Evolutionary conservation across 2,329 filamentous ascomycete genomes (phyloP).

Genomic region (Claviceps sp.): DNA sequence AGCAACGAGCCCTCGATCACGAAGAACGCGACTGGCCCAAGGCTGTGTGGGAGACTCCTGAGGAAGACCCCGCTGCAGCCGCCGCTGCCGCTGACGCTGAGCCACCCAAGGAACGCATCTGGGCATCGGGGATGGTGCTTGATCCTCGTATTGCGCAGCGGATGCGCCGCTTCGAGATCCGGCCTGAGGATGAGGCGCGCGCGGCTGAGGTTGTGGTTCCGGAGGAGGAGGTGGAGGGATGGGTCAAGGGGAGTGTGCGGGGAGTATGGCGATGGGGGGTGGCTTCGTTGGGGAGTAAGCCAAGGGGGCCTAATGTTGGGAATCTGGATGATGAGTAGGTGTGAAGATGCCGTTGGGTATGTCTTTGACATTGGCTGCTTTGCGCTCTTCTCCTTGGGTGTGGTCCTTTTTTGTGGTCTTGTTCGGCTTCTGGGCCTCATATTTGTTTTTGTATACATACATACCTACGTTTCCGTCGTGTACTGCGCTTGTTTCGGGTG

Average conservation of each 20-base stretch:
- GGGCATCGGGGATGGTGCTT: constrained; percentile 60
- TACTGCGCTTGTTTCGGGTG: too few relatives aligned
- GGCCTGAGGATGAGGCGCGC: constrained; percentile 54
- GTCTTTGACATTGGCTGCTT: neutral
- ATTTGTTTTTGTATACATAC: too few relatives aligned
- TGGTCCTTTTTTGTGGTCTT: neutral
- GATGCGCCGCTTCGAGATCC: constrained; percentile 69
- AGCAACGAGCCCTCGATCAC: constrained; percentile 44
- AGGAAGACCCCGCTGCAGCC: constrained; percentile 23
- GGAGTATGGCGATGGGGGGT: constrained; percentile 38
- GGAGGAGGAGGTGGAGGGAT: constrained; percentile 57
- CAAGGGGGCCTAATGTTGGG: constrained; percentile 27
- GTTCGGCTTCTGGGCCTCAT: too few relatives aligned
- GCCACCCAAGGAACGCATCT: constrained; percentile 53
- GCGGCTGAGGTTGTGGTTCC: constrained; percentile 49
- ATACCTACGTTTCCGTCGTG: too few relatives aligned
- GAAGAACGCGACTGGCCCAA: constrained; percentile 82
- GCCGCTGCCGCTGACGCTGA: constrained; percentile 20
- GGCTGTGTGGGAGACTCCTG: constrained; percentile 44
- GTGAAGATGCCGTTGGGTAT: neutral
- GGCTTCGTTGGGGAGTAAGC: constrained; percentile 25
- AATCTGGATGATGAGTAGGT: constrained; percentile 24
- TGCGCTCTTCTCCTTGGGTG: neutral
- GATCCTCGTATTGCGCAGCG: constrained; percentile 63
- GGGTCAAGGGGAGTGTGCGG: constrained; percentile 47